Evolutionary conservation across 2,329 filamentous ascomycete species (phyloP), one percentile per base, ranked within the genome.

Genomic region (Talaromyces sp.): DNA sequence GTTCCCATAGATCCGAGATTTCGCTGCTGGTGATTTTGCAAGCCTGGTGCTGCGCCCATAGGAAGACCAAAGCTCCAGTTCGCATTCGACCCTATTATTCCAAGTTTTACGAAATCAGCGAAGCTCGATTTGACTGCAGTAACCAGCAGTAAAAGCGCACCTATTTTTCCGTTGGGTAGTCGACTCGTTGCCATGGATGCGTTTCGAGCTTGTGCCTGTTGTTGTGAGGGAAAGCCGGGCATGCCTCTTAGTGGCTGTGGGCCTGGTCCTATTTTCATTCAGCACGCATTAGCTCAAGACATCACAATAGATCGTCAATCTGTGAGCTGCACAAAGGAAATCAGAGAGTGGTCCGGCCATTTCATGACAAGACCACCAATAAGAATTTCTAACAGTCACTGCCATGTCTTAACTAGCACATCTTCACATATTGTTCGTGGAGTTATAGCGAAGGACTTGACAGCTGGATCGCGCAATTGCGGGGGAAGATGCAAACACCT

Each of bases 41-140:
- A 75, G 63, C 82, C 82, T 67, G 83, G 81, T 63, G 83, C 80
- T 68, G 82, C 83, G 61, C 82, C 82, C 72, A 84, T 81, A 51
- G 84, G 83, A 63, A 83, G 76, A 58, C 83, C 83, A 72, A 86
- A 86, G 58, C 83, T 84, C 85, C 85, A 87, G 73, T 83, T 83
- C 67, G 83, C 80, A 71, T 82, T 82, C 70, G 79, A 82, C 61
- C 84, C 85, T 82, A 74, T 58, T 72, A 63, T 53, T 58, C 51
- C 49, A 58, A 43, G 36, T 47, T 47, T 49, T 34, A 51, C 4
- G 3, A 43, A 67, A 19, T 67, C 38, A 67, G 58, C 38, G 15
- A 43, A 29, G 34, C 19, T 29, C 36, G 43, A 43, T 45, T 43
- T 45, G 15, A 59, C 22, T 53, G 36, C 31, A 59, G 27, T 25